Base-by-base conservation (phyloP, 345 rosid species). In the Eucalyptus pauciflora region DNA sequence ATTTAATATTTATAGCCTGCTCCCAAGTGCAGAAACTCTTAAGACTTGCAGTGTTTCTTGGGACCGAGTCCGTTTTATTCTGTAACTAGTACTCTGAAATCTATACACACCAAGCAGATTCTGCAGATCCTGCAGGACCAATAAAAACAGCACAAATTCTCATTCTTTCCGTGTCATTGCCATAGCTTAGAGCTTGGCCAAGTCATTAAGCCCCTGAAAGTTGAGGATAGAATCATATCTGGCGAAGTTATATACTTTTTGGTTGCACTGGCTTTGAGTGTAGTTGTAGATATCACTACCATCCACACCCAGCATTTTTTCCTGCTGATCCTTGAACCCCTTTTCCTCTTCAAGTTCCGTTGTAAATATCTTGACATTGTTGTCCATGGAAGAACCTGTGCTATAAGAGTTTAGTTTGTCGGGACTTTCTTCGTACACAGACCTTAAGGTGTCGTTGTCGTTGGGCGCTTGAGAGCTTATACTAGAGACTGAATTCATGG, bases 171-270 rank as follows among this genome's bases (percentile, higher is more conserved):
- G 37, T 80, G 18, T 37, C 49, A 46, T 91, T 85, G 87, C 89
- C 79, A 86, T 80, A 87, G 52, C 48, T 90, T 58, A 56, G 51
- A 16, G 43, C 80, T 87, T 91, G 90, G 86, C 87, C 79, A 92
- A 88, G 46, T 91, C 88, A 86, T 90, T 86, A 37, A 90, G 90
- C 58, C 90, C 93, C 50, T 85, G 79, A 79, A 88, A 89, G 49
- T 91, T 89, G 29, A 20, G 86, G 52, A 81, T 18, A 22, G 90
- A 60, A 50, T 91, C 93, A 48, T 67, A 81, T 43, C 88, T 45
- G 76, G 80, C 88, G 86, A 85, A 86, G 86, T 83, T 87, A 89
- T 88, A 89, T 87, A 88, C 81, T 46, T 64, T 87, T 16, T 89
- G 87, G 29, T 88, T 85, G 37, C 87, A 86, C 9, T 90, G 90